Percentiles rank a stretch among this genome's conserved stretches.
Conservation (phyloP, 257 asterid genomes). For the Scutellaria minor region DNA sequence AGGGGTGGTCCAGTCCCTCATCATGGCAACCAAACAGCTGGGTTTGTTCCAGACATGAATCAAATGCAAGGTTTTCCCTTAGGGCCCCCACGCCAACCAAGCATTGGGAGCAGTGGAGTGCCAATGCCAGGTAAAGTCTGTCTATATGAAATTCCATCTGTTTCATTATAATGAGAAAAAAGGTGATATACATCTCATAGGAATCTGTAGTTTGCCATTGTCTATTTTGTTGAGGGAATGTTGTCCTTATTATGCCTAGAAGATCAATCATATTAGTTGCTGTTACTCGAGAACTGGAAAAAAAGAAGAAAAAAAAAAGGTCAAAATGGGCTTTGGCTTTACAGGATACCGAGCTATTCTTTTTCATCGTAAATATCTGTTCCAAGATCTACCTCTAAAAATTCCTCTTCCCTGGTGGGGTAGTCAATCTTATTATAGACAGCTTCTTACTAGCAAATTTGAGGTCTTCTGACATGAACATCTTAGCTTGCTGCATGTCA, state of each 20-base stretch:
- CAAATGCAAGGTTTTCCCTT: constrained; percentile 64
- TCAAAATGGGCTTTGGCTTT: no score
- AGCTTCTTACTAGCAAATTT: no score
- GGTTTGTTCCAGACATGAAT: constrained; percentile 59
- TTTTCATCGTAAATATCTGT: no score
- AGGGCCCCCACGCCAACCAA: constrained; percentile 58
- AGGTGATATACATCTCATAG: not conserved
- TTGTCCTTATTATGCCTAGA: not conserved
- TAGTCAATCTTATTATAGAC: not conserved
- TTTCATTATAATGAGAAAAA: constrained; percentile 17
- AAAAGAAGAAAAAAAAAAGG: no score
- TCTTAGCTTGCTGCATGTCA: constrained; percentile 1
- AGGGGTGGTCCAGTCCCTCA: constrained; percentile 58
- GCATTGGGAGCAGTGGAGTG: constrained; percentile 54
- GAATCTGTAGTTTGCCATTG: not conserved
- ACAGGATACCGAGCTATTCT: no score
- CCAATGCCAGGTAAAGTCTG: constrained; percentile 64
- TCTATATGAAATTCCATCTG: not conserved
- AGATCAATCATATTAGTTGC: not conserved
- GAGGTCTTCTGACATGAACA: no score
- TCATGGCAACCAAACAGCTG: constrained; percentile 58
- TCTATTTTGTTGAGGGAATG: constrained; percentile 1
- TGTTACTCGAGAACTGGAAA: not conserved
- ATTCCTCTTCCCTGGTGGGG: no score
- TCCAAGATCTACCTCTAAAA: no score